Conservation (phyloP, 2,329 filamentous ascomycete species). For the Colletotrichum tabaci region DNA sequence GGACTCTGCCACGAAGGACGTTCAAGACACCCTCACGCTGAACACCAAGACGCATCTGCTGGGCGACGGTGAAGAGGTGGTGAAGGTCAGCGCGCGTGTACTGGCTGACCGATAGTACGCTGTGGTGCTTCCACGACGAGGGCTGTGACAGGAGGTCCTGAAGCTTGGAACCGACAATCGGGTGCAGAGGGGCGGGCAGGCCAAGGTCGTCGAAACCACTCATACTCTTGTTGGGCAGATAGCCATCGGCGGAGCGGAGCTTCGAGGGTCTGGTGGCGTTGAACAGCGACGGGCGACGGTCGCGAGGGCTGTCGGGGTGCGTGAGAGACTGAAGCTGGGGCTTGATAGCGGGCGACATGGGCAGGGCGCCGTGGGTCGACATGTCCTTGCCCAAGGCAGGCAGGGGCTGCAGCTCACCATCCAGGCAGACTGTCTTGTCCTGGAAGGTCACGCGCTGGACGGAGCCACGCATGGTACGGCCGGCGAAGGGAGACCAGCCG, state of each 20-base stretch:
- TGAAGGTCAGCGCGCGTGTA: constrained; percentile 92
- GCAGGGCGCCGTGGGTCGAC: constrained; percentile 75
- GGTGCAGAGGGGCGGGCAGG: constrained; percentile 63
- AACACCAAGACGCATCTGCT: constrained; percentile 97
- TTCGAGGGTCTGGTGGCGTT: constrained; percentile 50
- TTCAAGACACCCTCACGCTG: constrained; percentile 92
- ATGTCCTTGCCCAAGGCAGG: constrained; percentile 79
- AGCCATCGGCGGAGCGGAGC: constrained; percentile 47
- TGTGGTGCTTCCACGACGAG: constrained; percentile 90
- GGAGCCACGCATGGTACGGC: constrained; percentile 77
- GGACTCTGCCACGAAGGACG: constrained; percentile 86
- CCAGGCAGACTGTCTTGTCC: constrained; percentile 81
- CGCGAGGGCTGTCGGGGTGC: constrained; percentile 55
- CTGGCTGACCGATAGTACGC: constrained; percentile 92
- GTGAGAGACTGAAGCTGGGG: constrained; percentile 59
- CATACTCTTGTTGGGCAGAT: constrained; percentile 21
- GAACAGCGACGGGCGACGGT: constrained; percentile 51
- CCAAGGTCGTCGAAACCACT: constrained; percentile 60
- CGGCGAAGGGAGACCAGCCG: constrained; percentile 80
- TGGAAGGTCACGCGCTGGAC: constrained; percentile 84
- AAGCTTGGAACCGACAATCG: constrained; percentile 72
- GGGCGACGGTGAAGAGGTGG: constrained; percentile 93
- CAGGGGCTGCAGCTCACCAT: constrained; percentile 74
- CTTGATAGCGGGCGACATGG: constrained; percentile 72
- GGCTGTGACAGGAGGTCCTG: constrained; percentile 79